A percentile compares a stretch with the other conserved stretches of the same genome.
Conservation (phyloP, 1,139 yeast genomes). For the Geotrichum citri-aurantii region DNA sequence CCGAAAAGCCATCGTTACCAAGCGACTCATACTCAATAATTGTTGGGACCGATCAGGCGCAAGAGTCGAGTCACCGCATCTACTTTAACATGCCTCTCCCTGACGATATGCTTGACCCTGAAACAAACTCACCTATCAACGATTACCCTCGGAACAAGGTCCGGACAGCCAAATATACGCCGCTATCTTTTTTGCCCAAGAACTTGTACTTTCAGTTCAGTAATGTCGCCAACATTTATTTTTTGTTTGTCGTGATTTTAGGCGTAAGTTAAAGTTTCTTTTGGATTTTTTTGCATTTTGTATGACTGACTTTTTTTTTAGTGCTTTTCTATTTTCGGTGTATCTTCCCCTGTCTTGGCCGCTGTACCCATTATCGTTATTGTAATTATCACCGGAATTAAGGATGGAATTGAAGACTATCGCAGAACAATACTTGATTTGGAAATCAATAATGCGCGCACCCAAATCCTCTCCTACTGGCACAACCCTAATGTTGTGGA, state of each 20-base stretch:
- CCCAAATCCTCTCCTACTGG: conserved; percentile 68
- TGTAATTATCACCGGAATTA: conserved; percentile 79
- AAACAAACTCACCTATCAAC: conserved; percentile 53
- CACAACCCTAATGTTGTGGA: conserved; percentile 67
- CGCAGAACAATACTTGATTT: conserved; percentile 73
- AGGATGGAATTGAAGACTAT: conserved; percentile 93
- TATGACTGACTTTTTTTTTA: conserved; percentile 18
- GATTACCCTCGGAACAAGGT: conserved; percentile 81
- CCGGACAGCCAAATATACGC: conserved; percentile 93
- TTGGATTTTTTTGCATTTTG: not conserved
- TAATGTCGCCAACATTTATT: conserved; percentile 75
- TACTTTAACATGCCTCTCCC: conserved; percentile 72
- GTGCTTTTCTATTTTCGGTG: conserved; percentile 81
- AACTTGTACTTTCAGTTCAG: conserved; percentile 64
- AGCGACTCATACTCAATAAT: not conserved
- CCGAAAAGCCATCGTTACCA: not conserved
- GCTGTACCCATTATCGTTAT: conserved; percentile 94
- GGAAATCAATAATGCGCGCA: conserved; percentile 84
- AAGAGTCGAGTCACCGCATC: conserved; percentile 27
- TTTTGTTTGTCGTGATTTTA: conserved; percentile 61
- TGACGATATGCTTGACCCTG: conserved; percentile 48
- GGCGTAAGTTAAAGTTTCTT: conserved; percentile 41
- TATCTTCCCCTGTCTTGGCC: conserved; percentile 78
- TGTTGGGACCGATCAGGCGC: not conserved
- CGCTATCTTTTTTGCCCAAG: conserved; percentile 77